Conservation (phyloP, 2,329 filamentous ascomycete genomes). For the Ceratocystis albifundus region DNA sequence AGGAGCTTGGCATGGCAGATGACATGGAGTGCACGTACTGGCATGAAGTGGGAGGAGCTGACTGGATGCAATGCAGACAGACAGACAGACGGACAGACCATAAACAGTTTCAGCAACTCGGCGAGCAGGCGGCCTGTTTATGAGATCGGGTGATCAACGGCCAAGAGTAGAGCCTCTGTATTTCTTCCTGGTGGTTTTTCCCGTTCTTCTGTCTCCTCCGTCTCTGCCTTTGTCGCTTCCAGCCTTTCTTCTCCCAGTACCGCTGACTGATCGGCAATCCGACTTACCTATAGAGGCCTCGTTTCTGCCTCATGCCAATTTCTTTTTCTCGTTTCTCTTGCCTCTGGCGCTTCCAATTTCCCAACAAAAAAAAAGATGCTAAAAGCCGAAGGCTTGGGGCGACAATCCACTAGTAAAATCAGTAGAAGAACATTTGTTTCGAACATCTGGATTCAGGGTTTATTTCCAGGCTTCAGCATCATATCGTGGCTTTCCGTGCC, state of each 20-base stretch:
- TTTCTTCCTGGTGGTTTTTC: not conserved
- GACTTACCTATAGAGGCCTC: not conserved
- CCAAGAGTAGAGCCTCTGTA: too few relatives aligned
- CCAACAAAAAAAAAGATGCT: conserved; percentile 9
- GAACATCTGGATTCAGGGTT: not conserved
- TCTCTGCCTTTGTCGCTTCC: not conserved
- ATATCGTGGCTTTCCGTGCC: too few relatives aligned
- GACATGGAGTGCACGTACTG: not conserved
- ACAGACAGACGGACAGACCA: not conserved
- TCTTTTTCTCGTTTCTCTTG: not conserved
- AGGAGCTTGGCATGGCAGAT: not conserved
- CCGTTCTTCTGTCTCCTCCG: too few relatives aligned
- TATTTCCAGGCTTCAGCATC: not conserved
- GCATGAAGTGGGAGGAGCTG: too few relatives aligned
- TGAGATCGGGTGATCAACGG: too few relatives aligned
- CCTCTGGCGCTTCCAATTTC: conserved; percentile 1
- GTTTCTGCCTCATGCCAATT: not conserved
- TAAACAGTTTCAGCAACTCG: not conserved
- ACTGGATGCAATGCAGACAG: not conserved
- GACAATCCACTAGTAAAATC: not conserved
- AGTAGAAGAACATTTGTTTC: not conserved
- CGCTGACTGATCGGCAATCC: not conserved
- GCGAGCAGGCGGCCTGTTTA: too few relatives aligned
- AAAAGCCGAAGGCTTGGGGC: not conserved
- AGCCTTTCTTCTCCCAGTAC: too few relatives aligned